Evolutionary conservation across 768 basidiomycete species (phyloP), one percentile per base, ranked within the genome.

Genomic region (Mycena leptocephala): DNA sequence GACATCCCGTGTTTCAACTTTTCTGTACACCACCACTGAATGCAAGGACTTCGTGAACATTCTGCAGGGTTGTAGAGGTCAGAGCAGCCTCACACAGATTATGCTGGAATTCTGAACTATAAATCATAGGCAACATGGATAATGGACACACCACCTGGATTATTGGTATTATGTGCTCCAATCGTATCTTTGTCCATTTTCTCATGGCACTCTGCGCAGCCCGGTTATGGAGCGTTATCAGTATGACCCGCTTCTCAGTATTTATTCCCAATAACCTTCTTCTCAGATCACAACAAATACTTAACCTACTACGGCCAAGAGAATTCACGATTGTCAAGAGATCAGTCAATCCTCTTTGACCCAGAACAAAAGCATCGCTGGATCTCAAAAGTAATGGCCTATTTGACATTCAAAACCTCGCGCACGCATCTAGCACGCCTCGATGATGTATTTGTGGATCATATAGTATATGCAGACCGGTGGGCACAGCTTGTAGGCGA

Each of bases 1-100:
- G 79, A 94, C 93, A 5, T 95, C 93, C 1, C 77, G 78, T 0
- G 83, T 85, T 0, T 93, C 93, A 0, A 93, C 93, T 0, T 93
- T 93, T 78, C 90, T 89, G 0, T 93, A 91, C 74, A 82, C 85
- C 4, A 85, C 85, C 13, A 80, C 85, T 13, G 83, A 88, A 20
- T 92, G 90, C 78, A 83, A 82, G 26, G 82, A n/a, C n/a, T 87
- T 7, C 89, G 93, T 92, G 55, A 80, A 88, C 11, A 79, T 93
- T 3, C 77, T 94, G 14, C 85, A 83, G 16, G 76, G 80, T 8
- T 88, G 87, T 30, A 83, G 84, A 88, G 87, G 89, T 69, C 41
- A 37, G 1, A 43, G 37, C n/a, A n/a, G n/a, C n/a, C n/a, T n/a
- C n/a, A n/a, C n/a, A n/a, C n/a, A n/a, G n/a, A n/a, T n/a, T n/a